Base-by-base conservation (phyloP, 495 filamentous ascomycete genomes). In the Evernia prunastri region DNA sequence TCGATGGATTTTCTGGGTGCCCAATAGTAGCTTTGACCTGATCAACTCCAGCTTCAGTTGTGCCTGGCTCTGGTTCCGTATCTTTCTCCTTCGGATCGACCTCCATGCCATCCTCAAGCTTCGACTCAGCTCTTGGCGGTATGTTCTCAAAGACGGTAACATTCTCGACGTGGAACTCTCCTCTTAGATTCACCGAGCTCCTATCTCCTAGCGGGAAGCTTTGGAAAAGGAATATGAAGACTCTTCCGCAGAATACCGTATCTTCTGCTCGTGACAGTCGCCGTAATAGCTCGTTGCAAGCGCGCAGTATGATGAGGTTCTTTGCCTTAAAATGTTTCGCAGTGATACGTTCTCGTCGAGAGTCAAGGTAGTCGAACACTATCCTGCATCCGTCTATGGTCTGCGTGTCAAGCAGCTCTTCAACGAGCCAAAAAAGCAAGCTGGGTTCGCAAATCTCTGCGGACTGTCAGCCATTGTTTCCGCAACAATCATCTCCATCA, bases 201-300 rank as follows among this genome's bases (percentile, higher is more conserved):
- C 89, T 93, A 76, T 99, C 94, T 33, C 92, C 92, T 0, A 97
- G 80, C 15, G 94, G 91, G 70, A 97, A 97, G 72, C 90, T 95
- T 73, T 97, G 94, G 74, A 96, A 97, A 63, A 97, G 84, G 71
- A 96, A 99, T 67, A 99, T 96, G 72, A 96, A 96, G 27, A 99
- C 92, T 53, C 93, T 82, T 42, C 94, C 94, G 72, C 92, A 97
- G 74, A 98, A 99, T 4, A 96, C 92, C 0, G 95, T 91, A 75
- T 99, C 95, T 70, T 97, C 91, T 6, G 94, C 91, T 56, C 96
- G 82, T 4, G 94, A 97, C 6, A 99, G 80, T 61, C 94, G 82
- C 56, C 94, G 86, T 12, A 97, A 83, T 4, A 99, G 81, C 75
- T 97, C 95, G 75, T 97, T 99, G 78, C 95, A 97, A 27, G 89